Evolutionary conservation across 495 filamentous ascomycete genomes (phyloP).

Genomic region (Xylaria nigripes): DNA sequence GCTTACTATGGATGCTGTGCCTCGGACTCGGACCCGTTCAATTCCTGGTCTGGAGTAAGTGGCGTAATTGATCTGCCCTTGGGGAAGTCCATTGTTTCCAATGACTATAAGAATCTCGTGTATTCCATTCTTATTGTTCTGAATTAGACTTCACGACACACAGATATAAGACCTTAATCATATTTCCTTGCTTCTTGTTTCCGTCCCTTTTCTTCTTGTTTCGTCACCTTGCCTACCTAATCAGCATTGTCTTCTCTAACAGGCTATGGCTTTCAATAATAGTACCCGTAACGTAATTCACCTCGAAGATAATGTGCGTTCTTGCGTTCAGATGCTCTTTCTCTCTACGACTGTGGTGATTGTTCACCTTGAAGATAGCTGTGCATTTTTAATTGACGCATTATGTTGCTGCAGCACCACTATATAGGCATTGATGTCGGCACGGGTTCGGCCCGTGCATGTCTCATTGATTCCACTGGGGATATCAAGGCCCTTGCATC

Average conservation of each 20-base stretch:
- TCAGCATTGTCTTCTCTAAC: background rate
- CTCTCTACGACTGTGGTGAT: background rate
- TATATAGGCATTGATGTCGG: conserved; percentile 96
- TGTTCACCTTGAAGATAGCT: background rate
- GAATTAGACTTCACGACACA: too few relatives aligned
- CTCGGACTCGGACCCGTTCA: too few relatives aligned
- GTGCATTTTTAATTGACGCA: conserved; percentile 16
- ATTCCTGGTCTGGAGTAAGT: conserved; percentile 13
- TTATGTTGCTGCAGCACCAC: conserved; percentile 32
- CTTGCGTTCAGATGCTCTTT: background rate
- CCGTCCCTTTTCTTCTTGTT: background rate
- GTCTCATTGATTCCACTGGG: conserved; percentile 82
- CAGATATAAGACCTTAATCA: too few relatives aligned
- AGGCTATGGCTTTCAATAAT: conserved; percentile 7
- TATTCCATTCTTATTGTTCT: too few relatives aligned
- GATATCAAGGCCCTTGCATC: conserved; percentile 89
- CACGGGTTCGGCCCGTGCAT: conserved; percentile 88
- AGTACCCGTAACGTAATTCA: conserved; percentile 14
- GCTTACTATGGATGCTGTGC: background rate
- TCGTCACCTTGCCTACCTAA: background rate
- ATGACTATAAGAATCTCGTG: too few relatives aligned
- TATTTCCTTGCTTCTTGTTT: background rate
- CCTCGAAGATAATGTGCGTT: conserved; percentile 11
- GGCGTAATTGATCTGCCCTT: background rate
- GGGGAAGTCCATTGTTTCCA: too few relatives aligned